Evolutionary conservation across 1,139 yeast species (phyloP).

Genomic region (Candida sojae): DNA sequence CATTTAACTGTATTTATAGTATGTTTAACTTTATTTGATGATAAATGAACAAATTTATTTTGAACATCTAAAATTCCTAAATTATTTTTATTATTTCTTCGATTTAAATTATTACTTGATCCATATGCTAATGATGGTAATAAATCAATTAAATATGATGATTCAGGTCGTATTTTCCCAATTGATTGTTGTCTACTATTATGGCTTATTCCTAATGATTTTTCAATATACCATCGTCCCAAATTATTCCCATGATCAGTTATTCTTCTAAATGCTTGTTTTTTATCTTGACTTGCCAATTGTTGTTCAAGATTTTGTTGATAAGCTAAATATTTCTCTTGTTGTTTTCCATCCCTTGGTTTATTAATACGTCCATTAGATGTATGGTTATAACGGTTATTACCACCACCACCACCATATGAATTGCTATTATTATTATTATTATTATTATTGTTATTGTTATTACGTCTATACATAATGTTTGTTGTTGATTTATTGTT

Average conservation of each 20-base stretch:
- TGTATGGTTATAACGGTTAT: background rate
- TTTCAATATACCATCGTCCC: conserved; percentile 68
- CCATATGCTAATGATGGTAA: conserved; percentile 71
- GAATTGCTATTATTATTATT: background rate
- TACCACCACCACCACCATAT: conserved; percentile 1
- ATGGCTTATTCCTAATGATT: conserved; percentile 50
- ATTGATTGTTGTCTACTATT: conserved; percentile 36
- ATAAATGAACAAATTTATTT: conserved; percentile 85
- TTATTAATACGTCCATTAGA: conserved; percentile 6
- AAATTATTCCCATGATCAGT: conserved; percentile 87
- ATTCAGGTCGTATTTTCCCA: conserved; percentile 73
- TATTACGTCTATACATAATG: background rate
- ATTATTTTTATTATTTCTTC: conserved; percentile 32
- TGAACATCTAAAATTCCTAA: conserved; percentile 61
- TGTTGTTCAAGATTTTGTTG: conserved; percentile 46
- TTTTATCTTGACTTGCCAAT: conserved; percentile 46
- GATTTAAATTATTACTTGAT: conserved; percentile 21
- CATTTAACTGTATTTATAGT: conserved; percentile 88
- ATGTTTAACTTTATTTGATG: conserved; percentile 89
- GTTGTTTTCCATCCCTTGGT: conserved; percentile 10
- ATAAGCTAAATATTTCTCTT: conserved; percentile 22
- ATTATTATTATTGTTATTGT: background rate
- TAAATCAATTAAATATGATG: conserved; percentile 70
- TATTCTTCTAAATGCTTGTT: conserved; percentile 72
- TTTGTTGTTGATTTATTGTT: too few species aligned